phyloP scores from a whole-genome alignment of 2,329 filamentous ascomycete genomes.

The Harringtonia aguacate region DNA sequence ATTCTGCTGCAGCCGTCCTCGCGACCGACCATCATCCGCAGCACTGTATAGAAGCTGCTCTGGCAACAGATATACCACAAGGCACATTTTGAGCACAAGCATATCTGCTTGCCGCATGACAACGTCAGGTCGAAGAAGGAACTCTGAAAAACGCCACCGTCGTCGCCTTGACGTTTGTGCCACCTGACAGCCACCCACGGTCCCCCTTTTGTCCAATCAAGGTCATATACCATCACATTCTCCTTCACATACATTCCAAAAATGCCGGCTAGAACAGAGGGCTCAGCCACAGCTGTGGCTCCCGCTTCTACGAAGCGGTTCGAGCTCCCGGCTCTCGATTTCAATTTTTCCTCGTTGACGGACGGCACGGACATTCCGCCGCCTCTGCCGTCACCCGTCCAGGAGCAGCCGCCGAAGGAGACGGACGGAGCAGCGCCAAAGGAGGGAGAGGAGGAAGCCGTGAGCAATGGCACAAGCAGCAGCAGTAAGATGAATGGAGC shows the following conservation, averaged over 20 bases:
- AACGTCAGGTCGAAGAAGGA: too few relatives aligned
- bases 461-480: constrained; percentile 11
- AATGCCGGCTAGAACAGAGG: constrained; percentile 16
- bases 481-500: constrained; percentile 31
- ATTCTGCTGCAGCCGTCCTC: too few relatives aligned
- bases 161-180: too few relatives aligned
- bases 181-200: too few relatives aligned
- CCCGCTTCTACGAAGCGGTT: constrained; percentile 24
- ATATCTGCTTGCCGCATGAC: too few relatives aligned
- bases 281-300: constrained; percentile 10
- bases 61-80: too few relatives aligned
- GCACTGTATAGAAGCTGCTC: too few relatives aligned
- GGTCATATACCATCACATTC: too few relatives aligned
- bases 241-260: not conserved
- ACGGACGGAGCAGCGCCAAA: constrained; percentile 14
- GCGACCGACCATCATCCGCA: too few relatives aligned
- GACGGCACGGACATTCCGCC: constrained; percentile 52
- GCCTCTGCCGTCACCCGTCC: constrained; percentile 42
- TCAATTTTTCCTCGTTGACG: constrained; percentile 48
- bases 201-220: too few relatives aligned
- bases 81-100: too few relatives aligned
- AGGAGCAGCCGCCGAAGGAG: constrained; percentile 29
- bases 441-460: constrained; percentile 11
- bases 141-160: too few relatives aligned
- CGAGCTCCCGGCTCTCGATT: constrained; percentile 46